Conservation (phyloP, 441 rosid genomes). For the Brassica hybrid region DNA sequence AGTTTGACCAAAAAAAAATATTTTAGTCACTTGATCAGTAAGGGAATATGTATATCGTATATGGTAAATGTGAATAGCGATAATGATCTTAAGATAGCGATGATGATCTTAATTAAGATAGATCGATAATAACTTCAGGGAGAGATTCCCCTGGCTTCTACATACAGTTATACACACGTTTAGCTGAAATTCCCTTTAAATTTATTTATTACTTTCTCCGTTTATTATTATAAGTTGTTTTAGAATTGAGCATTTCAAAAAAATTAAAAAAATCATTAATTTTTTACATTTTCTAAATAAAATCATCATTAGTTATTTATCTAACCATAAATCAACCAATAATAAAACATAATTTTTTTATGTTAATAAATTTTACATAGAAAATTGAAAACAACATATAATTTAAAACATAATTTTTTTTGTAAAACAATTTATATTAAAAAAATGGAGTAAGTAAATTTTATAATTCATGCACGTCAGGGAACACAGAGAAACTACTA, state of each 20-base stretch:
- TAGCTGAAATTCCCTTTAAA: conserved; percentile 1
- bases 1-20: background rate
- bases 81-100: background rate
- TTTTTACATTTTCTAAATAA: too few species aligned
- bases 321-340: too few species aligned
- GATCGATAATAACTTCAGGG: background rate
- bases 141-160: background rate
- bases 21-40: background rate
- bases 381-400: too few species aligned
- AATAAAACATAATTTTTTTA: too few species aligned
- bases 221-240: too few species aligned
- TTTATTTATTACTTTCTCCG: background rate
- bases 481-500: conserved; percentile 24
- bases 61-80: conserved; percentile 1
- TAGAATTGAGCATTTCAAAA: too few species aligned
- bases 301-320: too few species aligned
- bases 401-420: too few species aligned
- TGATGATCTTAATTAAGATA: background rate
- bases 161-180: background rate
- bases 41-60: background rate
- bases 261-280: too few species aligned
- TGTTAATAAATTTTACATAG: too few species aligned
- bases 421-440: too few species aligned
- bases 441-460: background rate
- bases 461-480: conserved; percentile 19